phyloP scores from a whole-genome alignment of 148 eudicot genomes.

The Arctostaphylos glauca region DNA sequence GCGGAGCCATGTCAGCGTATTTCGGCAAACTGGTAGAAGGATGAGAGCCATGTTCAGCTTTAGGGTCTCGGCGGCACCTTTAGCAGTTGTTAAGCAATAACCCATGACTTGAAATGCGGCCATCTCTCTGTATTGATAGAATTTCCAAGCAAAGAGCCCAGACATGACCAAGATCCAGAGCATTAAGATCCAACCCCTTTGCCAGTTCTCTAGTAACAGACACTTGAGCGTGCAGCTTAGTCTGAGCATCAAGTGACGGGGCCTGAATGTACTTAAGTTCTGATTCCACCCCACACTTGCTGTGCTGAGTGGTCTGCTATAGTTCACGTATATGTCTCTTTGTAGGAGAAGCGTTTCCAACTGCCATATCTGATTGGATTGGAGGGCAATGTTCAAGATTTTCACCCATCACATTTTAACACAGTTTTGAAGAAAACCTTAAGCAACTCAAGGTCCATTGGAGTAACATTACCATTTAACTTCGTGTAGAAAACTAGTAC shows the following conservation, averaged over 20 bases:
- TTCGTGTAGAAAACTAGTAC: no score
- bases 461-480: no score
- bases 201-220: conserved; percentile 78
- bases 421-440: background rate
- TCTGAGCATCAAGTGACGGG: conserved; percentile 37
- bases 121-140: conserved; percentile 59
- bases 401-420: no score
- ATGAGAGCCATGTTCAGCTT: conserved; percentile 96
- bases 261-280: conserved; percentile 43
- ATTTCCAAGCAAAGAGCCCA: conserved; percentile 80
- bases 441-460: no score
- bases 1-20: conserved; percentile 76
- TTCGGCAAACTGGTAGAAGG: conserved; percentile 82
- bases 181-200: conserved; percentile 68
- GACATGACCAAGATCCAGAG: conserved; percentile 66
- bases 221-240: conserved; percentile 53
- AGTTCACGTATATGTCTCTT: conserved; percentile 81
- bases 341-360: conserved; percentile 78
- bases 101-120: conserved; percentile 88
- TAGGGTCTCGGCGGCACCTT: conserved; percentile 95
- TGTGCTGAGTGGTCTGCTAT: conserved; percentile 79
- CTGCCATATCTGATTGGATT: conserved; percentile 83
- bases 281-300: conserved; percentile 73
- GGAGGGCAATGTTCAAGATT: background rate
- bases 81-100: conserved; percentile 82